Conservation (phyloP, 148 eudicot species). For the Dianthus caryophyllus region DNA sequence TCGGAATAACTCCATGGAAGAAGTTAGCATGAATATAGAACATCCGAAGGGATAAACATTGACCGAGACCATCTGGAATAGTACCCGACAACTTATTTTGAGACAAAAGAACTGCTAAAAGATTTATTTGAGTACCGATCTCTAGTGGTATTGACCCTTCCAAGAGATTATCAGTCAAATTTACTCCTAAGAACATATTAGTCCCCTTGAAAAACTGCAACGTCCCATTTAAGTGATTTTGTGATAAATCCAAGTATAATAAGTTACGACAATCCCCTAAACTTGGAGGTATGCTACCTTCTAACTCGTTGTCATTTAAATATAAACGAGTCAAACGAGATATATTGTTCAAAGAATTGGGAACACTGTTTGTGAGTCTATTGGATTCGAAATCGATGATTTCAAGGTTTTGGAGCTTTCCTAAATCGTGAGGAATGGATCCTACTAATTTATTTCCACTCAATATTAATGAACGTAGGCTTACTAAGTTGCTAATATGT, state of each 20-base stretch:
- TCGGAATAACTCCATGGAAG: no score
- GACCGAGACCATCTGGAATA: no score
- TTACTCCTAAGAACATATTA: conserved; percentile 15
- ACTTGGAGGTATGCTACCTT: conserved; percentile 30
- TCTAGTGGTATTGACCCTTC: no score
- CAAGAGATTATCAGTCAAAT: conserved; percentile 20
- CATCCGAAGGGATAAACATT: no score
- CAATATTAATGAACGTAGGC: no score
- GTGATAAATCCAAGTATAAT: conserved; percentile 14
- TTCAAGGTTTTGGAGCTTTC: conserved; percentile 20
- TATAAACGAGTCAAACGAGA: background rate
- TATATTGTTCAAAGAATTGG: conserved; percentile 26
- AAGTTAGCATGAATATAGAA: no score
- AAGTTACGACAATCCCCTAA: conserved; percentile 28
- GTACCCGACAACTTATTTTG: no score
- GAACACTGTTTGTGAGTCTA: conserved; percentile 27
- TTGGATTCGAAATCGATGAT: conserved; percentile 11
- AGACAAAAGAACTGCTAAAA: no score
- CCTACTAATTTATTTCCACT: conserved; percentile 19
- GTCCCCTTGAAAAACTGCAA: conserved; percentile 24
- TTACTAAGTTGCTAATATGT: conserved; percentile 22
- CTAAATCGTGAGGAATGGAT: conserved; percentile 25
- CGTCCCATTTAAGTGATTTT: conserved; percentile 28
- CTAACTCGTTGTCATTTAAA: conserved; percentile 14
- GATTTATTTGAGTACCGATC: no score